These are phyloP conservation scores for Amaranthus tricolor DNA, from an alignment of 179 eudicot species.

Conservation along the genomic window DNA sequence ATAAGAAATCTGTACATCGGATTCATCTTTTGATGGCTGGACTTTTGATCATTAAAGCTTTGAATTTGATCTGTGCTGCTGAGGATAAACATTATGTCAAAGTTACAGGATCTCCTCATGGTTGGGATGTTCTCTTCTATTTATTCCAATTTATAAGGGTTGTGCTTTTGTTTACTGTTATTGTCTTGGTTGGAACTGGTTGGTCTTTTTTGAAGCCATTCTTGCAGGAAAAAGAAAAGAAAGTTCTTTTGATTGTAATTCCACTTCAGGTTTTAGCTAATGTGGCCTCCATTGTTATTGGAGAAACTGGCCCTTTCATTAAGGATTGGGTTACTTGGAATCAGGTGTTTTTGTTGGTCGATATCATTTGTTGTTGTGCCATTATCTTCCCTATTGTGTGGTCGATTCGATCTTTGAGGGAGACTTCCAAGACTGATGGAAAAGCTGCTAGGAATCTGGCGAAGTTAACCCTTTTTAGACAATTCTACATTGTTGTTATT, in stretches of 20 bases:
- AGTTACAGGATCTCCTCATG: constrained; percentile 80
- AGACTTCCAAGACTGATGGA: constrained; percentile 92
- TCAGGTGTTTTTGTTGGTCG: constrained; percentile 86
- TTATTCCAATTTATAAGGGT: constrained; percentile 79
- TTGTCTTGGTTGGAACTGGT: constrained; percentile 83
- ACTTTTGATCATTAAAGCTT: constrained; percentile 59
- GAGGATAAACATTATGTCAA: constrained; percentile 94
- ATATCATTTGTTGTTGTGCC: constrained; percentile 82
- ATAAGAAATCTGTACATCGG: constrained; percentile 53
- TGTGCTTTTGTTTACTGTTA: constrained; percentile 77
- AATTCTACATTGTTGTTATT: constrained; percentile 83
- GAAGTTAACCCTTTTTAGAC: constrained; percentile 77
- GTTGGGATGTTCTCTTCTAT: constrained; percentile 88
- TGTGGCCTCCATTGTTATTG: constrained; percentile 79
- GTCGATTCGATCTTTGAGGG: constrained; percentile 87
- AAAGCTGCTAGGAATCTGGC: constrained; percentile 90
- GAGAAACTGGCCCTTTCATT: constrained; percentile 87
- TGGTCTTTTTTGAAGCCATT: constrained; percentile 94
- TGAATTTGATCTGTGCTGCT: constrained; percentile 76
- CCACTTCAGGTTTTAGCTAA: constrained; percentile 90
- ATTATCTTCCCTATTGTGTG: constrained; percentile 92
- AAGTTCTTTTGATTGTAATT: constrained; percentile 87
- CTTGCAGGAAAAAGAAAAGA: constrained; percentile 90
- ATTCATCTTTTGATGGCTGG: constrained; percentile 65
- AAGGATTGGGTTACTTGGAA: constrained; percentile 97